phyloP scores from a whole-genome alignment of 2,329 filamentous ascomycete species.

The Talaromyces albobiverticillius region DNA sequence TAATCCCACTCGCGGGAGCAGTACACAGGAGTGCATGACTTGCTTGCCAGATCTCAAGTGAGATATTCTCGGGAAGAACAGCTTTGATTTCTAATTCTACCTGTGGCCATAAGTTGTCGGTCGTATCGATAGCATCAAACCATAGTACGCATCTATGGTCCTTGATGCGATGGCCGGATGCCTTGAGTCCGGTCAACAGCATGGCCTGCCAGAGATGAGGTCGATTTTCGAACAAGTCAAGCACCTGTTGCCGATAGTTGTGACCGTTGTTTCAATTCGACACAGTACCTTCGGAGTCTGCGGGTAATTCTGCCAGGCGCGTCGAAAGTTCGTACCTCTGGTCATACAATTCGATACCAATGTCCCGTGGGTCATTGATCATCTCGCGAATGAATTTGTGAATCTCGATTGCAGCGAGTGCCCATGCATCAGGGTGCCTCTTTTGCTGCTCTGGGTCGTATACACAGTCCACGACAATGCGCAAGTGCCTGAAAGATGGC shows the following conservation, averaged over 20 bases:
- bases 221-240: not conserved
- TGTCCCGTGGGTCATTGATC: not conserved
- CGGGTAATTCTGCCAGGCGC: not conserved
- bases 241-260: not conserved
- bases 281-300: not conserved
- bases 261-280: not conserved
- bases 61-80: not conserved
- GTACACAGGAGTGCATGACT: not conserved
- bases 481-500: not conserved
- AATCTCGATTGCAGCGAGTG: not conserved
- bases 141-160: conserved; percentile 3
- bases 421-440: not conserved
- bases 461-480: not conserved
- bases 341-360: not conserved
- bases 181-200: not conserved
- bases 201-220: conserved; percentile 3
- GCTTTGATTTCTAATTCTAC: not conserved
- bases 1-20: not conserved
- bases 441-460: not conserved
- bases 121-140: not conserved
- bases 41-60: conserved; percentile 6
- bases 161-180: not conserved
- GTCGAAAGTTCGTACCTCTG: not conserved
- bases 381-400: not conserved
- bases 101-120: not conserved